Conservation (phyloP, 2,329 filamentous ascomycete species). For the Xylaria sp. region DNA sequence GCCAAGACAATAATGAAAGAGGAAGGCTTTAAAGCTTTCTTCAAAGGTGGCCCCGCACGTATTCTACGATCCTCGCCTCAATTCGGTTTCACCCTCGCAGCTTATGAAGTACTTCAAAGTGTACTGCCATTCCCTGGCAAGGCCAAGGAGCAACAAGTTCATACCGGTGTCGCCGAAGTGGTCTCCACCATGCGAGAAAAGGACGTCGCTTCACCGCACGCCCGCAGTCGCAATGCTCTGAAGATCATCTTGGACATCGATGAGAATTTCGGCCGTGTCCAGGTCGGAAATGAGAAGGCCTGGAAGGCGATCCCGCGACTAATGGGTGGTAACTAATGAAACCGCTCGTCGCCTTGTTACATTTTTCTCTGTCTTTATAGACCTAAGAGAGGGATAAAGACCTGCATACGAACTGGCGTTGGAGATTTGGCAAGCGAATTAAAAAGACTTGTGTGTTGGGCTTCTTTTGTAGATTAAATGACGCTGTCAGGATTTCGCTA, state of each 20-base stretch:
- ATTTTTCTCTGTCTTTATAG: conserved; percentile 31
- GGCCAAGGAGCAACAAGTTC: conserved; percentile 54
- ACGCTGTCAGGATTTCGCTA: conserved; percentile 23
- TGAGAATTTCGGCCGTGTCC: conserved; percentile 84
- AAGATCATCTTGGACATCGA: conserved; percentile 96
- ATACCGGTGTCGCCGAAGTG: conserved; percentile 67
- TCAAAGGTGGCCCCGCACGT: conserved; percentile 96
- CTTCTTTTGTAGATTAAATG: conserved; percentile 28
- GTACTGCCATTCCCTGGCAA: conserved; percentile 78
- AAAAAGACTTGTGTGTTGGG: conserved; percentile 31
- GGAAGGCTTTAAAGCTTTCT: conserved; percentile 95
- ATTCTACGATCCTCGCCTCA: conserved; percentile 95
- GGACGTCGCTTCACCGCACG: conserved; percentile 58
- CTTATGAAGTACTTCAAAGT: conserved; percentile 89
- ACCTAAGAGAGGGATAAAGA: conserved; percentile 29
- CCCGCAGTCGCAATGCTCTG: conserved; percentile 81
- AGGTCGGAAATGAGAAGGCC: conserved; percentile 59
- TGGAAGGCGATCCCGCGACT: conserved; percentile 60
- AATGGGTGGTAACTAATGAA: conserved; percentile 48
- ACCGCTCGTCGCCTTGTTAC: conserved; percentile 1
- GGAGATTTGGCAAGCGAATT: conserved; percentile 32
- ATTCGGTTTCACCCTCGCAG: conserved; percentile 96
- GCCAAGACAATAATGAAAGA: conserved; percentile 84
- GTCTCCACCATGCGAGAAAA: conserved; percentile 67
- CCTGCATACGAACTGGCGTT: conserved; percentile 41